Evolutionary conservation across 1,284 basidiomycete species (phyloP).

Genomic region (Phylloboletellus chloephorus): DNA sequence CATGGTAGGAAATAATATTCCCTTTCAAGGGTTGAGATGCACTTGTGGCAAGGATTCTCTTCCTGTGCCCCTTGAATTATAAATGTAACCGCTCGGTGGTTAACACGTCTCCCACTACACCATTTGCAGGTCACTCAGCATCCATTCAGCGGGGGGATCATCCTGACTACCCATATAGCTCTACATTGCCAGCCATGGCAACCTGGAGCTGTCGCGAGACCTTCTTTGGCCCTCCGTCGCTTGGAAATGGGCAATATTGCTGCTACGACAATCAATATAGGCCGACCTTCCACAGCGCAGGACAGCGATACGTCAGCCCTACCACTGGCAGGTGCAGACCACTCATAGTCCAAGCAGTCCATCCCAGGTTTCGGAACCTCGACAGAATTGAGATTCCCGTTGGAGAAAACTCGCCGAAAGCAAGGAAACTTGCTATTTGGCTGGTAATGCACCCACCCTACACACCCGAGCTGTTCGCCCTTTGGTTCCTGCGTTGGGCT

Average conservation of each 20-base stretch:
- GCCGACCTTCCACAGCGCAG: conserved; percentile 11
- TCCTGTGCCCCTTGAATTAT: conserved; percentile 8
- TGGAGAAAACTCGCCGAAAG: not conserved
- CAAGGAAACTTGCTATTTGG: conserved; percentile 20
- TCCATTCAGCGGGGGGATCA: not conserved
- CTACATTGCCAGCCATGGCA: conserved; percentile 1
- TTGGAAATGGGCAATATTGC: not conserved
- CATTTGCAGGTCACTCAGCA: conserved; percentile 12
- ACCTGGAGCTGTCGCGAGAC: not conserved
- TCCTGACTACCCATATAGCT: conserved; percentile 1
- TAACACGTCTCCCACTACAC: not conserved
- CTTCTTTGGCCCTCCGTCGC: not conserved
- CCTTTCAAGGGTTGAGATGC: no score
- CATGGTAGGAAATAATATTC: no score
- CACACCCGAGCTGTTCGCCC: not conserved
- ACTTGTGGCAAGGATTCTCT: not conserved
- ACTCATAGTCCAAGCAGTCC: conserved; percentile 23
- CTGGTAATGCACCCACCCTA: conserved; percentile 8
- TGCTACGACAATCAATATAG: conserved; percentile 24
- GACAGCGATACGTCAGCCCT: conserved; percentile 22
- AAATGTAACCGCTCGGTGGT: not conserved
- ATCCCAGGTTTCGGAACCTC: not conserved
- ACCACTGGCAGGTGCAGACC: conserved; percentile 20
- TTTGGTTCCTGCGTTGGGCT: conserved; percentile 20
- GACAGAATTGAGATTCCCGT: conserved; percentile 6